Evolutionary conservation across 805 yeast genomes (phyloP).

Genomic region (Wickerhamiella brachini): DNA sequence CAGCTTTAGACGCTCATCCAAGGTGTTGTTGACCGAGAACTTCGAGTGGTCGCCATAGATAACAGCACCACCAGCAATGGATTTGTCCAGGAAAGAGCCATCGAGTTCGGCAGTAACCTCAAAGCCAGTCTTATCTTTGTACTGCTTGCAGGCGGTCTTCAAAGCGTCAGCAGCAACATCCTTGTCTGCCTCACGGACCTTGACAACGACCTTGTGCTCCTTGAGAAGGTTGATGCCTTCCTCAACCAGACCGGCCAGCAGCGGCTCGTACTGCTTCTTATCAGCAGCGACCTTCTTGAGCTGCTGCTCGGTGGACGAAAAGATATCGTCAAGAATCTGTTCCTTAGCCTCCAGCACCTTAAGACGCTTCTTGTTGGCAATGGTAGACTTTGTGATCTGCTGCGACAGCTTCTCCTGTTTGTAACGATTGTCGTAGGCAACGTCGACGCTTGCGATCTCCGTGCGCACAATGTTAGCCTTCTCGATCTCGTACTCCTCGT

Average conservation of each 20-base stretch:
- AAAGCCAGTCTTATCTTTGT: conserved; percentile 46
- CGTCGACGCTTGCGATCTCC: conserved; percentile 80
- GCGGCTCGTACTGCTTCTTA: conserved; percentile 45
- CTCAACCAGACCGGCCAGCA: conserved; percentile 64
- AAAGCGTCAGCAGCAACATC: conserved; percentile 46
- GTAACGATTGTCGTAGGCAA: conserved; percentile 61
- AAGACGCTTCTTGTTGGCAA: conserved; percentile 89
- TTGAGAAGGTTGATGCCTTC: conserved; percentile 54
- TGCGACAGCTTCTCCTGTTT: conserved; percentile 88
- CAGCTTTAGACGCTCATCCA: conserved; percentile 83
- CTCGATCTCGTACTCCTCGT: conserved; percentile 97
- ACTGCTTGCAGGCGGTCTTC: conserved; percentile 46
- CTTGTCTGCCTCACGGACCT: conserved; percentile 54
- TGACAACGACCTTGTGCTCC: conserved; percentile 53
- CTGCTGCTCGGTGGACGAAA: conserved; percentile 51
- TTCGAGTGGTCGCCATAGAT: conserved; percentile 59
- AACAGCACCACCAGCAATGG: conserved; percentile 73
- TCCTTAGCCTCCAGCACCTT: conserved; percentile 80
- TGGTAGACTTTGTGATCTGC: conserved; percentile 89
- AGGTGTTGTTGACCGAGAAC: conserved; percentile 81
- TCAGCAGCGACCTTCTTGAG: conserved; percentile 46
- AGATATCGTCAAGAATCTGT: conserved; percentile 58
- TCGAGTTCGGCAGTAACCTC: conserved; percentile 42
- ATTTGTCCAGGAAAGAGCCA: conserved; percentile 41
- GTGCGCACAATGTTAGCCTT: conserved; percentile 89